Percentiles rank a stretch among this genome's conserved stretches.
phyloP scores from a whole-genome alignment of 257 asterid species.

The Mentha longifolia region DNA sequence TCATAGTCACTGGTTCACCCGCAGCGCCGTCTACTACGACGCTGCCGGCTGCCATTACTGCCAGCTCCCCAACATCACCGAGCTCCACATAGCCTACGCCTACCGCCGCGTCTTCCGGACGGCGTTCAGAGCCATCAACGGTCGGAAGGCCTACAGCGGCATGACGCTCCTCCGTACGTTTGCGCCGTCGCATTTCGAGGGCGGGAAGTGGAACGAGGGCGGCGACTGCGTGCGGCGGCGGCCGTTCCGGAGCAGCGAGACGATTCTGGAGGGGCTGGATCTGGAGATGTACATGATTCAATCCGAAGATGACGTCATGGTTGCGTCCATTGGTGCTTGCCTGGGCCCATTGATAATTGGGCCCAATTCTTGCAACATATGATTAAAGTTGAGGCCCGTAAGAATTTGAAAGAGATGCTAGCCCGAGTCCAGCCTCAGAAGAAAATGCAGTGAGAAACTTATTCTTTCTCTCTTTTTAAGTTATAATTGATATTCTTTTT shows the following conservation, averaged over 20 bases:
- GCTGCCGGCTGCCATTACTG: constrained; percentile 58
- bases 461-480: too few species aligned
- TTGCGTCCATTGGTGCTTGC: constrained; percentile 63
- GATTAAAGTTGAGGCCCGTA: constrained; percentile 55
- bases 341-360: constrained; percentile 75
- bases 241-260: constrained; percentile 52
- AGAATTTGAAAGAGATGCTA: constrained; percentile 34
- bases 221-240: constrained; percentile 57
- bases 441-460: constrained; percentile 30
- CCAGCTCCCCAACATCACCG: constrained; percentile 1
- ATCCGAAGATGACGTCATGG: constrained; percentile 55
- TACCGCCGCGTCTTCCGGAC: constrained; percentile 57
- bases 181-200: constrained; percentile 69
- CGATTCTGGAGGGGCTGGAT: constrained; percentile 45
- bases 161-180: constrained; percentile 51
- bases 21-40: constrained; percentile 54
- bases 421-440: constrained; percentile 32
- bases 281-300: constrained; percentile 50
- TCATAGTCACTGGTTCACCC: constrained; percentile 78
- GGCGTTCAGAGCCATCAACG: constrained; percentile 39
- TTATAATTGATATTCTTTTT: too few species aligned
- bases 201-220: constrained; percentile 63
- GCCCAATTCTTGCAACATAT: constrained; percentile 58
- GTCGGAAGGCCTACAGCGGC: constrained; percentile 33
- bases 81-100: constrained; percentile 41